A percentile compares a stretch with the other conserved stretches of the same genome.
phyloP scores from a whole-genome alignment of 106 monocot species.

The Phalaenopsis aphrodite region DNA sequence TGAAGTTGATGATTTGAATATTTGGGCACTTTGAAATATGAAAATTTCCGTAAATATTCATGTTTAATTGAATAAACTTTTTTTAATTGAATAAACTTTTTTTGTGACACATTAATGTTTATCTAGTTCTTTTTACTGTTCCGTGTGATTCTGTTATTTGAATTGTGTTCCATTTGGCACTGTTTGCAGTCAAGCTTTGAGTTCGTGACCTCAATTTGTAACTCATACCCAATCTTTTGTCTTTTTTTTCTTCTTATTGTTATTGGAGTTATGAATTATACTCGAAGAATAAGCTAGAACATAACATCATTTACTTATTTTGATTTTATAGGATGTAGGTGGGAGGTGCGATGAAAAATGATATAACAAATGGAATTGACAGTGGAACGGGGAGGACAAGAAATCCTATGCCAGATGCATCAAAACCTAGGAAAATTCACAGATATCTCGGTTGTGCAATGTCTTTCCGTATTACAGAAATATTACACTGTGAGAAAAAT shows the following conservation, averaged over 20 bases:
- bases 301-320: slow-evolving; percentile 3
- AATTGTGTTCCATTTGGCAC: no score
- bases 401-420: not conserved
- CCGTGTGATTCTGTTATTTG: no score
- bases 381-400: not conserved
- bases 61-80: no score
- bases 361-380: slow-evolving; percentile 6
- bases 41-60: no score
- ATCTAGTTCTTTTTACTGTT: no score
- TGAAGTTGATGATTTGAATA: no score
- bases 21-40: no score
- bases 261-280: not conserved
- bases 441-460: not conserved
- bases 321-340: not conserved
- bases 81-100: no score
- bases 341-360: not conserved
- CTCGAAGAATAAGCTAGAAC: not conserved
- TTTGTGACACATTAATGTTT: no score
- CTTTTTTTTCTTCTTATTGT: not conserved
- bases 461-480: slow-evolving; percentile 10
- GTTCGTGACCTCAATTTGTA: no score
- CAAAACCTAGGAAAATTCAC: slow-evolving; percentile 6
- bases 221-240: not conserved
- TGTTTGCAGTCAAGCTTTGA: no score
- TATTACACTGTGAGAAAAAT: slow-evolving; percentile 10